Evolutionary conservation across 768 basidiomycete genomes (phyloP).

Genomic region (Tylopilus sp.): DNA sequence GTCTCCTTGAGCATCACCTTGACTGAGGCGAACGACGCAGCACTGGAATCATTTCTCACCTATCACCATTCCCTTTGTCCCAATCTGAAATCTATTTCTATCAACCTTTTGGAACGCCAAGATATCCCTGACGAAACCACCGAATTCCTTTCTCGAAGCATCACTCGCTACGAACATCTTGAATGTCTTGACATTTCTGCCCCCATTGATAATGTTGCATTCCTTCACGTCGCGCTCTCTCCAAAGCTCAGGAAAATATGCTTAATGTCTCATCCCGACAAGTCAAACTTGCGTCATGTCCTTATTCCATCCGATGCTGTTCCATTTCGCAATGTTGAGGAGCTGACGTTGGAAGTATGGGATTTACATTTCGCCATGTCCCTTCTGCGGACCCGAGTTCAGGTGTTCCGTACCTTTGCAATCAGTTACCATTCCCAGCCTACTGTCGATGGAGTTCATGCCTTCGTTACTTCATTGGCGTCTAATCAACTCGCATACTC

Average conservation of each 20-base stretch:
- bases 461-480: no score
- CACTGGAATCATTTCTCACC: background rate
- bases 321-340: background rate
- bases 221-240: background rate
- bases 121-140: no score
- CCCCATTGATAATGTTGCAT: background rate
- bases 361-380: no score
- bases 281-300: background rate
- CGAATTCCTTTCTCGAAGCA: background rate
- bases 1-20: background rate
- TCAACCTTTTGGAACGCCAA: no score
- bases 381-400: no score
- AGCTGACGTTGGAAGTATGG: background rate
- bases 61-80: background rate
- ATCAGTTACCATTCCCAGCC: no score
- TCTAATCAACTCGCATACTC: no score
- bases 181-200: background rate
- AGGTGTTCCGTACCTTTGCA: no score
- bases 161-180: background rate
- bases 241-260: background rate
- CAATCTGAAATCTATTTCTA: background rate
- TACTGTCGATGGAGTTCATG: no score
- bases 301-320: background rate
- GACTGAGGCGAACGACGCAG: no score
- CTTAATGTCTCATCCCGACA: background rate